These are phyloP conservation scores for Rhodamnia argentea DNA, from an alignment of 345 rosid genomes.

Conservation along the genomic window DNA sequence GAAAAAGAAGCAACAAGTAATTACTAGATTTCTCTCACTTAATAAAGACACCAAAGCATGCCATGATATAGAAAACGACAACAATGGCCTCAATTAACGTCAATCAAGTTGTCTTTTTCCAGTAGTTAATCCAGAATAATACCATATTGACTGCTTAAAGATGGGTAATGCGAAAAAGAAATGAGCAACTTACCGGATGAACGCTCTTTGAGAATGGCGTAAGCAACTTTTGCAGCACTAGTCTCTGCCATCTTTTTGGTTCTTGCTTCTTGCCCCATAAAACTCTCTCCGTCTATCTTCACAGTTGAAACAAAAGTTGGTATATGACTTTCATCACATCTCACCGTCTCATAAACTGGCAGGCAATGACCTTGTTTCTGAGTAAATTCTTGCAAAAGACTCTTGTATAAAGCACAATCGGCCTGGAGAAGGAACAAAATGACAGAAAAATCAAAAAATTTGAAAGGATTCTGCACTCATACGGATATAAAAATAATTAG, in stretches of 20 bases:
- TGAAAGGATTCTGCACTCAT: neutral
- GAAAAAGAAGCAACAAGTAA: neutral
- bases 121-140: neutral
- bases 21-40: neutral
- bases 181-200: neutral
- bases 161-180: neutral
- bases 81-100: neutral
- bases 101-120: neutral
- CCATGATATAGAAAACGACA: neutral
- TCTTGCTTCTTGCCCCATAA: constrained; percentile 14
- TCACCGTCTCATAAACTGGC: constrained; percentile 15
- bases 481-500: neutral
- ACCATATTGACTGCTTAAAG: neutral
- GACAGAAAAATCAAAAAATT: neutral
- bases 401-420: constrained; percentile 23
- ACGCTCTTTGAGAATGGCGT: constrained; percentile 13
- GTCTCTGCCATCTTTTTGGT: constrained; percentile 36
- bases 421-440: constrained; percentile 7
- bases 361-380: constrained; percentile 17
- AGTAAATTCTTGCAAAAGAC: constrained; percentile 29
- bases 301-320: constrained; percentile 27
- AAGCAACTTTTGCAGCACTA: constrained; percentile 34
- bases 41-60: neutral
- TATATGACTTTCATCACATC: constrained; percentile 8
- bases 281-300: constrained; percentile 14